These are phyloP conservation scores for Pseudozyma sp. DNA, from an alignment of 1,284 basidiomycete species.

Conservation along the genomic window DNA sequence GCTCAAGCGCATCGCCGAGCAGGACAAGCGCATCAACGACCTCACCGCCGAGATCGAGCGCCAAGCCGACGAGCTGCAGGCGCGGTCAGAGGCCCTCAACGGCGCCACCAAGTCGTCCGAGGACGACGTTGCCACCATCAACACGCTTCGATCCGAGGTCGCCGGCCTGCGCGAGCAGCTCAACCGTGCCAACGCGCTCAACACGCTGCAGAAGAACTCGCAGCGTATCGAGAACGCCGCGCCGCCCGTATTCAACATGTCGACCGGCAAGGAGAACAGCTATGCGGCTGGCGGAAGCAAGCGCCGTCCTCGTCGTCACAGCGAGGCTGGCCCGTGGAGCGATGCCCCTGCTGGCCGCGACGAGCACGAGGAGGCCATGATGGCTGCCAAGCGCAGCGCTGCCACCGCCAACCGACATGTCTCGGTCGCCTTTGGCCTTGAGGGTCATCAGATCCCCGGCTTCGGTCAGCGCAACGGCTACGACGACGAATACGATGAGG, in stretches of 20 bases:
- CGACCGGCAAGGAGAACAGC: constrained; percentile 60
- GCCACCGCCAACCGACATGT: constrained; percentile 82
- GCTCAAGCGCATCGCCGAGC: constrained; percentile 79
- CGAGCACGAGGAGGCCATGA: constrained; percentile 79
- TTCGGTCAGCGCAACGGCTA: constrained; percentile 50
- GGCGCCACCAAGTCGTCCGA: constrained; percentile 68
- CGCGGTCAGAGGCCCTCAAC: constrained; percentile 71
- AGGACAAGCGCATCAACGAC: constrained; percentile 84
- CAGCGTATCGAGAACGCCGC: constrained; percentile 64
- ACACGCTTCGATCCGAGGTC: constrained; percentile 90
- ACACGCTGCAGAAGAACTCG: constrained; percentile 65
- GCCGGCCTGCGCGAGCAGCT: constrained; percentile 92
- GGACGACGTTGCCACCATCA: constrained; percentile 86
- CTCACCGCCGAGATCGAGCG: constrained; percentile 77
- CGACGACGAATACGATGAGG: constrained; percentile 70
- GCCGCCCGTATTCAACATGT: constrained; percentile 63
- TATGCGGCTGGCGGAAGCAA: constrained; percentile 47
- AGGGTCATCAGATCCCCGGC: constrained; percentile 58
- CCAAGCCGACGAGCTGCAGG: constrained; percentile 82
- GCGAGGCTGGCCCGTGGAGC: constrained; percentile 82
- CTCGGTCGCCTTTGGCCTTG: constrained; percentile 79
- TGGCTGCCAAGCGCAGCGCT: constrained; percentile 78
- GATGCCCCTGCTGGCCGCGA: constrained; percentile 76
- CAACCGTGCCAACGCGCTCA: constrained; percentile 84
- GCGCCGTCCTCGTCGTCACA: constrained; percentile 79